Evolutionary conservation across 2,329 filamentous ascomycete species (phyloP), one percentile per base, ranked within the genome.

Genomic region (Trichoderma asperellum): DNA sequence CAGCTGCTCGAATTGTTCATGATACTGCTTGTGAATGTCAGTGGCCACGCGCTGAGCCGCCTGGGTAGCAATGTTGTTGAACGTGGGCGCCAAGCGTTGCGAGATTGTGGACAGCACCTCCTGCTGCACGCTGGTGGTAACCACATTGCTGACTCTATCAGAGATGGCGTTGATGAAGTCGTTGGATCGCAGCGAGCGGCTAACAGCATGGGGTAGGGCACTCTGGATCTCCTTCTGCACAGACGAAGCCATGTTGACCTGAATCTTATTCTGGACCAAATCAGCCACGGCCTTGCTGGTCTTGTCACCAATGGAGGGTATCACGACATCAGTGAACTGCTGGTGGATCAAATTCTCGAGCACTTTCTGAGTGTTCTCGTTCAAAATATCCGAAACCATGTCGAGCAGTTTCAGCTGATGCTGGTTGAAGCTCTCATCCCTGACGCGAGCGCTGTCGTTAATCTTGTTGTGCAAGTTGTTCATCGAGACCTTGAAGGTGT

Each of bases 141-240:
- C 85, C 60, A 87, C 88, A 72, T 88, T 87, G 2, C 89, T 84
- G 40, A 97, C 86, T 62, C 89, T 87, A 65, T 96, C 92, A 8
- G 80, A 77, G 67, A 97, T 88, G 7, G 86, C 82, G 75, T 91
- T 91, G 72, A 93, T 83, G 49, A 96, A 84, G 60, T 94, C 90
- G 12, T 89, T 89, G 72, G 91, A 91, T 76, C 92, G 90, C 65
- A 97, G 79, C 2, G 78, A 77, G 58, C 78, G 77, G 72, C 72
- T 79, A 12, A 82, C 71, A 27, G 91, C 88, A 72, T 88, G 87
- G 1, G 93, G 93, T 43, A 98, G 83, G 43, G 86, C 81, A 68
- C 85, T 86, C 76, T 91, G 90, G 72, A 97, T 82, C 79, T 97
- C 93, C 73, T 89, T 89, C 68, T 92, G 88, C 55, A 97, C 80